Base-by-base conservation (phyloP, 495 filamentous ascomycete species). In the Penicillium antarcticum region DNA sequence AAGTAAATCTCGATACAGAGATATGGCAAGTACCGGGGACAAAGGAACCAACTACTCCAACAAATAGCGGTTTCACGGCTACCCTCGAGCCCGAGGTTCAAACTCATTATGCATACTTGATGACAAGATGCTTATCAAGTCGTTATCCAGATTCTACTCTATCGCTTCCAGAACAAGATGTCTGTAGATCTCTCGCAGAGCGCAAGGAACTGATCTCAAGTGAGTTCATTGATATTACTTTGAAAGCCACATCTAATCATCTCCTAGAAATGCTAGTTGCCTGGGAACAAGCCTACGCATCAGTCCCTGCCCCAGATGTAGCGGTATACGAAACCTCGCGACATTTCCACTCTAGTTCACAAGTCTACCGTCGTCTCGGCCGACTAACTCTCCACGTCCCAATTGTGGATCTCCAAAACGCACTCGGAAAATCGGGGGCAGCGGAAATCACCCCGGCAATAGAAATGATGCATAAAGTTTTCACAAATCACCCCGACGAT, bases 361-460 rank as follows among this genome's bases (percentile, higher is more conserved):
- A 13, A 10, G 34, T 24, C 1, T 23, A 45, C 10, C 50, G 39
- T 34, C 42, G 41, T 5, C 42, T 52, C 34, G 32, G 34, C 6
- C 32, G 11, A 21, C 34, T 52, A 13, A 52, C 29, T 23, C 24
- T 52, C n/a, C 34, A 52, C 31, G 34, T 52, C n/a, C 50, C 50
- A 1, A 39, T 52, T 35, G n/a, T 37, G 23, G 50, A 52, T 33
- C 34, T 52, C 11, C 50, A 52, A 45, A 45, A 52, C 23, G 50
- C 35, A 23, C 33, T 52, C 13, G 50, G 50, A 34, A 52, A 52
- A 24, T 40, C 50, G 0, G 50, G 50, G 2, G 8, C 50, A 7
- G 17, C 41, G 4, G 24, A 39, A n/a, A 39, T 52, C 9, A 17
- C 29, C 21, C 50, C 50, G 1, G 42, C 42, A 12, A 45, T 52